These are phyloP conservation scores for Eleusine coracana DNA, from an alignment of 176 grass and related monocot genomes.

Conservation along the genomic window DNA sequence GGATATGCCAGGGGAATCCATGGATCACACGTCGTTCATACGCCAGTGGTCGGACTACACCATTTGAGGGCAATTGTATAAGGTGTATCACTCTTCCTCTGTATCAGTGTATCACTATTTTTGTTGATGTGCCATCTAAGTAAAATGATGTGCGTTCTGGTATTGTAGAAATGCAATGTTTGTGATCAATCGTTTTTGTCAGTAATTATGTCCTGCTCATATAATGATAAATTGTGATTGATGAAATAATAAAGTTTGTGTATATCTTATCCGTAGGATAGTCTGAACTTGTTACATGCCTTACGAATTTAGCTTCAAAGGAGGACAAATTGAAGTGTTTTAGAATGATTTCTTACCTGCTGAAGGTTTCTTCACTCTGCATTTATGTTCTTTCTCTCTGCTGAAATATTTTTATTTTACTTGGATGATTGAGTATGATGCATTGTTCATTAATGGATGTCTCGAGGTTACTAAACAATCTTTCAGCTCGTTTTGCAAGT, in stretches of 20 bases:
- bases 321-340: background rate
- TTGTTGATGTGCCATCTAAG: conserved; percentile 19
- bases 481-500: background rate
- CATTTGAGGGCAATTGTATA: conserved; percentile 46
- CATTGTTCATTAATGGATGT: background rate
- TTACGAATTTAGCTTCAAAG: conserved; percentile 13
- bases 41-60: conserved; percentile 87
- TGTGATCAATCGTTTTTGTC: conserved; percentile 34
- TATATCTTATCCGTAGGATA: background rate
- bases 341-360: background rate
- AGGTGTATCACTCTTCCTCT: conserved; percentile 47
- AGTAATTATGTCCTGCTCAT: conserved; percentile 12
- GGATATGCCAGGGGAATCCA: conserved; percentile 80
- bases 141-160: background rate
- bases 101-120: conserved; percentile 18
- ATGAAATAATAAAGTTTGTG: conserved; percentile 30
- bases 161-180: conserved; percentile 25
- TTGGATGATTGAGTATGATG: background rate
- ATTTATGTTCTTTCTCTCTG: background rate
- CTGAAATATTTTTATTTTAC: background rate
- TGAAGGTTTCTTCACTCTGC: background rate
- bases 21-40: conserved; percentile 99
- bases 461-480: background rate
- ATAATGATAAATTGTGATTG: conserved; percentile 9
- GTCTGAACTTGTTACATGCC: background rate